Base-by-base conservation (phyloP, 768 basidiomycete species). In the Tylopilus subfusipes region DNA sequence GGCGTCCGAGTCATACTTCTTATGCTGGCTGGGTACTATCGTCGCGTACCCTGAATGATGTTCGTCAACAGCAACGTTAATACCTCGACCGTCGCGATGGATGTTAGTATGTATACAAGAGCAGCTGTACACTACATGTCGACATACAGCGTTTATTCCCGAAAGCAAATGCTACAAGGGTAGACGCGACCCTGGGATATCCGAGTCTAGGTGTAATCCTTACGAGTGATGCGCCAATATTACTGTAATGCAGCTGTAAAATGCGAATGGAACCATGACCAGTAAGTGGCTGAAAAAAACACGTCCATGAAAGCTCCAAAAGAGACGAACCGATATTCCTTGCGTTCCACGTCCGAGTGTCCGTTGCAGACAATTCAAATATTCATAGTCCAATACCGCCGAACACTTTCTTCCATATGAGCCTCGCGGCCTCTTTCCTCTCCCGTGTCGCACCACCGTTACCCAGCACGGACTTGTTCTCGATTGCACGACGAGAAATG, bases 401-500 rank as follows among this genome's bases (percentile, higher is more conserved):
- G 16, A 77, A 68, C 1, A 75, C 34, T 31, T 70, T 68, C 42
- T 39, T 60, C 70, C 68, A 72, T 34, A 70, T 70, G 4, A 48
- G 44, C 27, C 50, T 55, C 2, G 68, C 68, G 13, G 64, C 66
- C 36, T 59, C 62, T 22, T 68, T 70, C 48, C 70, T 66, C 58
- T 72, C 70, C 34, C 63, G 59, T 18, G 72, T 70, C 0, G 92
- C 91, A 13, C 78, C 83, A 2, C 87, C 88, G 19, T 80, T 75
- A 16, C 86, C 88, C 25, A 98, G 80, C 2, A 97, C 78, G 0
- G 86, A 86, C 71, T 93, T 95, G 75, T 98, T 97, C 82, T 97
- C 94, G 42, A 93, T 85, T 1, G 93, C 94, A 16, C 95, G 78
- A 30, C 93, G 80, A 38, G 86, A 80, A 10, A 97, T 80, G 68